Conservation (phyloP, 1,284 basidiomycete species). For the Microbotryomycetes sp. region DNA sequence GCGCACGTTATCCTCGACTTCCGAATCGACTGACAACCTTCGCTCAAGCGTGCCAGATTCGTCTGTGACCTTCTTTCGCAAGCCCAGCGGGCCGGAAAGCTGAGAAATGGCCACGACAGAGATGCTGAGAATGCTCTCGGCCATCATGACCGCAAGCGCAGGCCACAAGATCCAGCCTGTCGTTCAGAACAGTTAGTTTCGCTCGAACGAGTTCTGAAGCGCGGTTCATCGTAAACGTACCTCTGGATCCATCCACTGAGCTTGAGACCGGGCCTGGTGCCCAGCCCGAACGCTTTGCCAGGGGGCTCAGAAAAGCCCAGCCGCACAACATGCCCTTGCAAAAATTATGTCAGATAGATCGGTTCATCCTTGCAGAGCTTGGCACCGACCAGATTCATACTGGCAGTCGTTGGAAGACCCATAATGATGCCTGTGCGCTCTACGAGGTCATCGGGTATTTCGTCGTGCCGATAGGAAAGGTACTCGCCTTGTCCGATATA, state of each 20-base stretch:
- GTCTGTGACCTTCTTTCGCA: conserved; percentile 22
- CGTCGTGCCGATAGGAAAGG: too few species aligned
- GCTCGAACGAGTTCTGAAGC: too few species aligned
- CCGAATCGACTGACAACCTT: background rate
- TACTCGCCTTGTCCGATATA: conserved; percentile 76
- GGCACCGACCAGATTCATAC: conserved; percentile 71
- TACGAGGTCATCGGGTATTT: too few species aligned
- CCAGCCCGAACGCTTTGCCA: conserved; percentile 76
- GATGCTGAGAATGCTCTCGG: conserved; percentile 79
- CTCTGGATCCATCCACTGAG: conserved; percentile 73
- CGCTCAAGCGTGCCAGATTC: background rate
- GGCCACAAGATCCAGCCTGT: conserved; percentile 60
- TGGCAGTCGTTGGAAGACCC: conserved; percentile 88
- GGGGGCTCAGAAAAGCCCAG: conserved; percentile 82
- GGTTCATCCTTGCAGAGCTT: background rate
- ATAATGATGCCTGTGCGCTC: conserved; percentile 86
- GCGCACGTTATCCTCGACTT: conserved; percentile 42
- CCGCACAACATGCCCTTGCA: conserved; percentile 83
- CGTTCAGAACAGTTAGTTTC: background rate
- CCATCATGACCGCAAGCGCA: conserved; percentile 84
- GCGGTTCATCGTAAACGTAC: too few species aligned
- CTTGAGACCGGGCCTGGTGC: conserved; percentile 81
- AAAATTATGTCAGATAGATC: background rate
- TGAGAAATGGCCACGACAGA: conserved; percentile 56
- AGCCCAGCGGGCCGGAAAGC: conserved; percentile 44